Evolutionary conservation across 768 basidiomycete species (phyloP).

Genomic region (Rhodotorula graminis): DNA sequence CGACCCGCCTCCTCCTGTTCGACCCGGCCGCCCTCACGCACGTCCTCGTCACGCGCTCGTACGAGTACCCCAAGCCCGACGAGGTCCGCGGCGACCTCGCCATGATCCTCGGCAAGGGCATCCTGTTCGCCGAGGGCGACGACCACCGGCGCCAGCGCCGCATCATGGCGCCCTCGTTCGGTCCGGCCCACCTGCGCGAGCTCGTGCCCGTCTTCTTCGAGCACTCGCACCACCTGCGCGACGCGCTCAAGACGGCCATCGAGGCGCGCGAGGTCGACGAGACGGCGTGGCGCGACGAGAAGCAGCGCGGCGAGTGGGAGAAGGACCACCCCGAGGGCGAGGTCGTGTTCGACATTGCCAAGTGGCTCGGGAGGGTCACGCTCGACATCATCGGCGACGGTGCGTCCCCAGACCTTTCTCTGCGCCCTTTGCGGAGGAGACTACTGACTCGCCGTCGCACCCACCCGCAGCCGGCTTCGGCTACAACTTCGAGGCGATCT

Average conservation of each 20-base stretch:
- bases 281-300: conserved; percentile 1
- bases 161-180: conserved; percentile 36
- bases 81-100: conserved; percentile 32
- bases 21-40: conserved; percentile 35
- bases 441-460: neutral
- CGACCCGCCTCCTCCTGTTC: conserved; percentile 22
- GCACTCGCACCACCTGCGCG: conserved; percentile 29
- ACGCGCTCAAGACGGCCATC: conserved; percentile 12
- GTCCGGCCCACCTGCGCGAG: conserved; percentile 20
- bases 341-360: conserved; percentile 44
- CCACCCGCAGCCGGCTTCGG: conserved; percentile 37
- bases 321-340: conserved; percentile 1
- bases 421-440: neutral
- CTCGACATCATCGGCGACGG: conserved; percentile 42
- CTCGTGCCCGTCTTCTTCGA: conserved; percentile 36
- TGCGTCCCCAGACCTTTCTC: neutral
- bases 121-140: conserved; percentile 40
- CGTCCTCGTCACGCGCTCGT: conserved; percentile 32
- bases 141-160: conserved; percentile 39
- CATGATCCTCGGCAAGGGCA: conserved; percentile 36
- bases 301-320: neutral
- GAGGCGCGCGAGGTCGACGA: conserved; percentile 1
- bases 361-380: conserved; percentile 46
- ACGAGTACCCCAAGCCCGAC: conserved; percentile 37
- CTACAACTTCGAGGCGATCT: conserved; percentile 33